Conservation (phyloP, 805 yeast genomes). For the Ogataea zsoltii region DNA sequence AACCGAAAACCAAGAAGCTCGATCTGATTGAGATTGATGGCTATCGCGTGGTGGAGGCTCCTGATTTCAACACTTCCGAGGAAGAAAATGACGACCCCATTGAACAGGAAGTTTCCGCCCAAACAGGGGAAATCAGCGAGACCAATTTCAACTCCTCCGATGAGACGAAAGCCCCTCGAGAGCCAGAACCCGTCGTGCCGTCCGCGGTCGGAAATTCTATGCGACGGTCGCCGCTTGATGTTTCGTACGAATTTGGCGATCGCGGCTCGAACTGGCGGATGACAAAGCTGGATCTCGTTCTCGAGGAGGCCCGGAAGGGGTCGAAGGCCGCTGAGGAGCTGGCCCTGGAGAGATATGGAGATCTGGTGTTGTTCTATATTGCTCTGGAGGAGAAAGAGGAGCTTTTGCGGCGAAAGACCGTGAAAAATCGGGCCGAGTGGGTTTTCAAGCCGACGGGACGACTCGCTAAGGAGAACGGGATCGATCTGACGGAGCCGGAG, state of each 20-base stretch:
- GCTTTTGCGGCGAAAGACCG: conserved; percentile 21
- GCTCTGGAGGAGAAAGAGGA: conserved; percentile 38
- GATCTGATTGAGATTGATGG: conserved; percentile 16
- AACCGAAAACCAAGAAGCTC: background rate
- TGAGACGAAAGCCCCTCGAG: too few species aligned
- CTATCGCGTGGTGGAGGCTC: conserved; percentile 24
- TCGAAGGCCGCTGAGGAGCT: conserved; percentile 22
- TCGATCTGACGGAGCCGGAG: conserved; percentile 2
- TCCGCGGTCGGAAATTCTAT: too few species aligned
- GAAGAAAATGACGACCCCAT: conserved; percentile 24
- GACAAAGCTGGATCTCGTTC: conserved; percentile 34
- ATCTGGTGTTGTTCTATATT: conserved; percentile 28
- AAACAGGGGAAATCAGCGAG: too few species aligned
- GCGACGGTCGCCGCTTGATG: conserved; percentile 13
- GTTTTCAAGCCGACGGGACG: conserved; percentile 29
- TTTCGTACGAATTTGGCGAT: conserved; percentile 39
- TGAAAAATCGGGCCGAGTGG: conserved; percentile 18
- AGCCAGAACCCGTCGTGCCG: too few species aligned
- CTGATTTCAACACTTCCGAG: conserved; percentile 26
- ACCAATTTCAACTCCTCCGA: too few species aligned
- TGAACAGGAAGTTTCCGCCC: too few species aligned
- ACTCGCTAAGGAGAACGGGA: conserved; percentile 22
- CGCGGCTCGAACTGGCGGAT: conserved; percentile 40
- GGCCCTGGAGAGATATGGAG: conserved; percentile 34
- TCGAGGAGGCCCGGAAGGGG: conserved; percentile 22